Percentiles rank a stretch among this genome's conserved stretches.
phyloP scores from a whole-genome alignment of 441 rosid genomes.

The Isatis lusitanica region DNA sequence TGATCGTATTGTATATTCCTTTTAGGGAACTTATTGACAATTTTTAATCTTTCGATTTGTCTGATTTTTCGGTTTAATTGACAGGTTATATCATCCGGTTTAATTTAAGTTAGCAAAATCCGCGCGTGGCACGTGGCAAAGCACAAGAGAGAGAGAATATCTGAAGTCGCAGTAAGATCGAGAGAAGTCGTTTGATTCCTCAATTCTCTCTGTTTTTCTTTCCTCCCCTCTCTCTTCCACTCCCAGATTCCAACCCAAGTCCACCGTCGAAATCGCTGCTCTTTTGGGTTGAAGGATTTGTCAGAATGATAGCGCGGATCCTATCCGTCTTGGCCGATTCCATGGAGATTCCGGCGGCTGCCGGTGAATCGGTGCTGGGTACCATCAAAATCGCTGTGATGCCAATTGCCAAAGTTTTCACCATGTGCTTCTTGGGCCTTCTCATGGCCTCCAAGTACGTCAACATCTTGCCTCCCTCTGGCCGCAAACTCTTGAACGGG shows the following conservation, averaged over 20 bases:
- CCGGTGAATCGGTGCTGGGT: slow-evolving; percentile 51
- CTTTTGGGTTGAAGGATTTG: background rate
- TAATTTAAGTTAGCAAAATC: too few relatives aligned
- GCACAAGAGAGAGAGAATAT: background rate
- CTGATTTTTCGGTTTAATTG: too few relatives aligned
- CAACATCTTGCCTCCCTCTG: slow-evolving; percentile 85
- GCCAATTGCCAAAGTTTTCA: slow-evolving; percentile 91
- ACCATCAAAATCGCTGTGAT: slow-evolving; percentile 83
- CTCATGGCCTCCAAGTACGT: slow-evolving; percentile 97
- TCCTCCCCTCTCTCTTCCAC: background rate
- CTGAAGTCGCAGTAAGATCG: background rate
- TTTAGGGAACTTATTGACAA: too few relatives aligned
- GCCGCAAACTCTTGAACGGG: slow-evolving; percentile 92
- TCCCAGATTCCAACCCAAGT: slow-evolving; percentile 1
- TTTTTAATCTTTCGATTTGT: too few relatives aligned
- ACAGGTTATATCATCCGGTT: too few relatives aligned
- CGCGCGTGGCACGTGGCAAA: slow-evolving; percentile 26
- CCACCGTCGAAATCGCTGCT: background rate
- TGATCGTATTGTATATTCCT: too few relatives aligned
- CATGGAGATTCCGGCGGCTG: slow-evolving; percentile 40
- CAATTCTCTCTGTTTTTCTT: background rate
- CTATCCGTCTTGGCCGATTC: slow-evolving; percentile 25
- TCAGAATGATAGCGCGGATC: slow-evolving; percentile 43
- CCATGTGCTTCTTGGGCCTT: slow-evolving; percentile 90
- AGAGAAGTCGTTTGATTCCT: slow-evolving; percentile 5